Evolutionary conservation across 108 stramenopile species (phyloP), one percentile per base, ranked within the genome.

Genomic region (Chaetoceros tenuissimus): DNA sequence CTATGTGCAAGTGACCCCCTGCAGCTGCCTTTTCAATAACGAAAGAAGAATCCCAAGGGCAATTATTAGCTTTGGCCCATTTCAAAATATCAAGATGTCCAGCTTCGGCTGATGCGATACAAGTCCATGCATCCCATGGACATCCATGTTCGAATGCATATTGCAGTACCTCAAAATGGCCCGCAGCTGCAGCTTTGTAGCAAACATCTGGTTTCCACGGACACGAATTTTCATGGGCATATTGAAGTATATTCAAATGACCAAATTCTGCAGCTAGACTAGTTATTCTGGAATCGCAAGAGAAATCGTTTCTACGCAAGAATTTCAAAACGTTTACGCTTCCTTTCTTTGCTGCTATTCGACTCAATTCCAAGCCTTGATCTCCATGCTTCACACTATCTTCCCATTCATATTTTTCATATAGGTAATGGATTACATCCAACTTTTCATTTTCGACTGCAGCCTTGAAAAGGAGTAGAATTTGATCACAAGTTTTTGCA

Each of bases 231-330:
- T 47, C 46, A 21, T 47, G 46, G 19, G 46, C 46, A 19, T 22
- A 47, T 47, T 47, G 2, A 47, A 47, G 19, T 3, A 47, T 47
- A 47, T 47, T 19, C 2, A 47, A 22, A 47, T 47, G 46, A 47
- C 46, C 46, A 47, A 21, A 21, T 22, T 22, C 21, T 3, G 46
- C 46, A 47, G 46, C 46, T 2, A 47, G 22, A 1, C 21, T 22
- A 47, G 21, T 21, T 47, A 47, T 21, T 21, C 21, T 47, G 22
- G 19, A 22, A 47, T 47, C 46, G 46, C 19, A 47, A 21, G 19
- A 2, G 46, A 19, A 47, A 21, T 22, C 46, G 21, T 47, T 3
- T 19, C 46, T 47, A 1, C 19, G 22, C 22, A 22, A 19, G 21
- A 19, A 47, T 22, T 47, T 47, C 3, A 47, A 47, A 47, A 47